These are phyloP conservation scores for Arthrobotrys sphaeroides DNA, from an alignment of 2,329 filamentous ascomycete species.

Conservation along the genomic window DNA sequence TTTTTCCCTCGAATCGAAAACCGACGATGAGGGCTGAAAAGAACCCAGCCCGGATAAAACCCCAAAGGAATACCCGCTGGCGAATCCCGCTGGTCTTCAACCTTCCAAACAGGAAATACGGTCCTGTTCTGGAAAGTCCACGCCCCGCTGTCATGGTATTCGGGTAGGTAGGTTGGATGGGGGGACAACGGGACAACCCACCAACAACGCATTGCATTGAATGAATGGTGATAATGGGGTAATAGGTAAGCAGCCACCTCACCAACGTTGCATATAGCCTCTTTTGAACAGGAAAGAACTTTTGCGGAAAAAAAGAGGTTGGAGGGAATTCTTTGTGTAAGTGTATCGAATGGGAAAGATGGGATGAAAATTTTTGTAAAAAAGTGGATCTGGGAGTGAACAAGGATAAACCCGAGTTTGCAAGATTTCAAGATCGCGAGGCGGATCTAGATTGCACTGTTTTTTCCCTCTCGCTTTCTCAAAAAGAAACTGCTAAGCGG, in stretches of 20 bases:
- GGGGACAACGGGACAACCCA: not conserved
- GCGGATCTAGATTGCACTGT: conserved; percentile 7
- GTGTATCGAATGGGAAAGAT: conserved; percentile 31
- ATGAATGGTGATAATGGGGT: conserved; percentile 3
- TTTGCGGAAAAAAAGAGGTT: not conserved
- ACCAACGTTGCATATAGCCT: conserved; percentile 28
- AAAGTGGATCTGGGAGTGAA: conserved; percentile 18
- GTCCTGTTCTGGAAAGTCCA: conserved; percentile 46
- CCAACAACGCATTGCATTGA: conserved; percentile 17
- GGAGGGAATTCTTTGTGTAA: not conserved
- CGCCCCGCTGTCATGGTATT: conserved; percentile 4
- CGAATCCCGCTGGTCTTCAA: conserved; percentile 25
- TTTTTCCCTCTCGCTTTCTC: no score
- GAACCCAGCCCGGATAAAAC: conserved; percentile 30
- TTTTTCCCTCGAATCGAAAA: not conserved
- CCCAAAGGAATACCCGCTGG: not conserved
- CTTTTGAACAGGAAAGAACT: not conserved
- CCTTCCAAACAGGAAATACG: conserved; percentile 51
- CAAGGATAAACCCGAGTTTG: not conserved
- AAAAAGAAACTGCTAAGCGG: conserved; percentile 48
- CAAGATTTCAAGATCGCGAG: conserved; percentile 7
- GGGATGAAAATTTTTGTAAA: conserved; percentile 43
- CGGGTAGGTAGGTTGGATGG: not conserved
- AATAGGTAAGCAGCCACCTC: conserved; percentile 8
- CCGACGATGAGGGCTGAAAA: not conserved